Evolutionary conservation across 106 monocot species (phyloP).

Genomic region (Narthecium ossifragum): DNA sequence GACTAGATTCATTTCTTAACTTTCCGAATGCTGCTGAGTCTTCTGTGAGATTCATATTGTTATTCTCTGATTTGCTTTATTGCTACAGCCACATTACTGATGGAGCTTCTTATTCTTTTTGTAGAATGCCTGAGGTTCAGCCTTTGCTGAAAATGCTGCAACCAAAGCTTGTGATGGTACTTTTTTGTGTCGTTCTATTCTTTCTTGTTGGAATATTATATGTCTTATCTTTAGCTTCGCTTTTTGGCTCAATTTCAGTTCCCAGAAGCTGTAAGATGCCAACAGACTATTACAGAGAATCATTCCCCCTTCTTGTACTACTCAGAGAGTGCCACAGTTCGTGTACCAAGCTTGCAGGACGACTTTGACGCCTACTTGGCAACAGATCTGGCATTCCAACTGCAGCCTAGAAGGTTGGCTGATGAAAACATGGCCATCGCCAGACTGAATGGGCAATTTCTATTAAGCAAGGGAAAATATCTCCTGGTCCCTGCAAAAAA

Average conservation of each 20-base stretch:
- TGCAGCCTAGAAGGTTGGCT: conserved; percentile 33
- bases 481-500: conserved; percentile 16
- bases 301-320: conserved; percentile 26
- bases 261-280: conserved; percentile 36
- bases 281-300: neutral
- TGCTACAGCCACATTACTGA: neutral
- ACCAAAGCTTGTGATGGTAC: conserved; percentile 60
- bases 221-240: neutral
- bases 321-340: conserved; percentile 18
- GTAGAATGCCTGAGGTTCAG: conserved; percentile 30
- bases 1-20: neutral
- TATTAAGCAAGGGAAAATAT: conserved; percentile 39
- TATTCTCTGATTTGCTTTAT: neutral
- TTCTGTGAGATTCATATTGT: neutral
- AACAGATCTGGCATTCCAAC: conserved; percentile 33
- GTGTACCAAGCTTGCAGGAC: conserved; percentile 25
- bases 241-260: conserved; percentile 20
- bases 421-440: conserved; percentile 41
- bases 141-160: conserved; percentile 37
- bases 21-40: neutral
- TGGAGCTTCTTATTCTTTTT: neutral
- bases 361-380: conserved; percentile 25
- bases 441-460: conserved; percentile 34
- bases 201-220: neutral
- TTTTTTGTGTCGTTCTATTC: neutral